Evolutionary conservation across 306 rosid species (phyloP), one percentile per base, ranked within the genome.

Genomic region (Boehmeria nivea): DNA sequence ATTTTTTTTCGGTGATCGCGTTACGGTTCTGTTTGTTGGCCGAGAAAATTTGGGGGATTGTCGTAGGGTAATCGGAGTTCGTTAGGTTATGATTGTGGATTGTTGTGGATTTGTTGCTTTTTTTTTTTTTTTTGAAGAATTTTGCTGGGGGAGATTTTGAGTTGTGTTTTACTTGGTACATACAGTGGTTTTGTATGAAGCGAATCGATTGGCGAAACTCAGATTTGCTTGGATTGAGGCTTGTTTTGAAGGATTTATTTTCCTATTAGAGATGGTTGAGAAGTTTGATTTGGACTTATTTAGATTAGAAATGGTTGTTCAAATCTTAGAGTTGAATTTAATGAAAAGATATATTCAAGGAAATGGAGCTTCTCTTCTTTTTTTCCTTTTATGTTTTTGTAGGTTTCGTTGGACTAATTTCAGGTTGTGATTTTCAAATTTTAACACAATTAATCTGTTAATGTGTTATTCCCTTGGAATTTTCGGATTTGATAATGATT

Each of bases 121-220:
- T 34, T 25, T 43, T 24, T 4, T 1, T 39, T 42, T 17, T 51
- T 22, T 66, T 53, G 39, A n/a, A n/a, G n/a, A n/a, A n/a, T n/a
- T n/a, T n/a, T n/a, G n/a, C n/a, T n/a, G n/a, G n/a, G n/a, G 38
- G 60, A 45, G 10, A 17, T n/a, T 27, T 53, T 19, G 22, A 27
- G 42, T 54, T 70, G 49, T 49, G 66, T 54, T 70, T 70, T 60
- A 73, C 66, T 63, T 71, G 15, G 51, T 43, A 12, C 36, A 25
- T n/a, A 49, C 22, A 20, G 43, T 31, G 2, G 18, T 56, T 19
- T 40, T 60, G 6, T 19, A 19, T 15, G 45, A 11, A 18, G 28
- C 21, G 27, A 40, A 34, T 17, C 28, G 34, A 66, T 21, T 44
- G 19, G 44, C 13, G 19, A 20, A 66, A 31, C 47, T 51, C 42